phyloP scores from a whole-genome alignment of 805 yeast species.

The Alloascoidea africana region DNA sequence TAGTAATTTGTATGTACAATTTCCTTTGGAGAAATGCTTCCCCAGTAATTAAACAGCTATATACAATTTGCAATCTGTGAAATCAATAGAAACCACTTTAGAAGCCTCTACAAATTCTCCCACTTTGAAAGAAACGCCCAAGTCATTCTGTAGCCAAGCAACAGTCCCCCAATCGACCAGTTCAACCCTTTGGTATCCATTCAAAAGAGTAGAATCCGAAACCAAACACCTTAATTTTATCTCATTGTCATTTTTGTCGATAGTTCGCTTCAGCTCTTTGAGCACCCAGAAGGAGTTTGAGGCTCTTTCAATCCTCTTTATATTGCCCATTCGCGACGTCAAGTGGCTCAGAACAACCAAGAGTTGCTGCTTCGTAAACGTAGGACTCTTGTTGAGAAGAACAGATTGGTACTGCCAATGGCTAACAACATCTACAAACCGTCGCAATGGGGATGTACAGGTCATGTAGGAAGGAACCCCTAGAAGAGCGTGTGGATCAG shows the following conservation, averaged over 20 bases:
- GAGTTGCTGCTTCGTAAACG: constrained; percentile 7
- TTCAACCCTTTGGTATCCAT: not conserved
- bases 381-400: constrained; percentile 14
- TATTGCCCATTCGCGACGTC: constrained; percentile 5
- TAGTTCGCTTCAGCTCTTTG: constrained; percentile 5
- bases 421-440: constrained; percentile 66
- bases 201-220: not conserved
- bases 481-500: not conserved
- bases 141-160: not conserved
- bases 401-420: constrained; percentile 59
- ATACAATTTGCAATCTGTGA: not conserved
- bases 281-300: constrained; percentile 8
- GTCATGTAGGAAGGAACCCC: constrained; percentile 53
- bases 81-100: not conserved
- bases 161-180: not conserved
- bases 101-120: not conserved
- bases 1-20: too few relatives aligned
- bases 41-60: too few relatives aligned
- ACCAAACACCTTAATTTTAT: not conserved
- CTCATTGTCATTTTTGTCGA: not conserved
- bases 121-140: not conserved
- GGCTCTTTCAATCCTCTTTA: constrained; percentile 5
- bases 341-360: constrained; percentile 5
- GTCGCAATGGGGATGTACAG: constrained; percentile 79
- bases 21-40: too few relatives aligned